These are phyloP conservation scores for Amphibolis antarctica DNA, from an alignment of 106 monocot genomes.

Conservation along the genomic window DNA sequence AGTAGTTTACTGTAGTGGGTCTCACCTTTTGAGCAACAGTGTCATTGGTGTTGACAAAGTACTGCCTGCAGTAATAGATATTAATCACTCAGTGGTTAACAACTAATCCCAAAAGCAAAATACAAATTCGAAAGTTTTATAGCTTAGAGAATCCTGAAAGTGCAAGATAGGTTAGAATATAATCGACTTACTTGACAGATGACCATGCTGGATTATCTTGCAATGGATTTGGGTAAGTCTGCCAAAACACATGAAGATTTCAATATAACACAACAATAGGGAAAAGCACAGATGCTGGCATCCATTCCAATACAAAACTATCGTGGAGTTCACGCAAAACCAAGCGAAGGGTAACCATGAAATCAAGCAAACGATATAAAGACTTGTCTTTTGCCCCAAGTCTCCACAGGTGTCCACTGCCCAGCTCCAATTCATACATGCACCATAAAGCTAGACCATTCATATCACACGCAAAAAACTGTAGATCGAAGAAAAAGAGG, in stretches of 20 bases:
- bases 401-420: background rate
- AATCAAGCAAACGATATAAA: background rate
- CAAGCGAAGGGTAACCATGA: background rate
- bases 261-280: background rate
- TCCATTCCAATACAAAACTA: too few relatives aligned
- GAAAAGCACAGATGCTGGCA: background rate
- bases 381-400: background rate
- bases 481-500: too few relatives aligned
- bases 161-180: background rate
- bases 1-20: background rate
- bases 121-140: background rate
- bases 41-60: slow-evolving; percentile 30
- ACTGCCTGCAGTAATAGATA: slow-evolving; percentile 20
- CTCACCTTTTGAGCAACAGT: slow-evolving; percentile 35
- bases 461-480: too few relatives aligned
- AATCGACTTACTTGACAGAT: slow-evolving; percentile 24
- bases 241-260: slow-evolving; percentile 5
- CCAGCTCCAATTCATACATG: too few relatives aligned
- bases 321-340: background rate
- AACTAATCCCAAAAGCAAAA: background rate
- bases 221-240: slow-evolving; percentile 38
- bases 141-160: too few relatives aligned
- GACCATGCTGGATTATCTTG: slow-evolving; percentile 37
- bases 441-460: too few relatives aligned
- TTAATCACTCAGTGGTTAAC: background rate